These are phyloP conservation scores for Diaporthe batatas DNA, from an alignment of 2,329 filamentous ascomycete species.

Conservation along the genomic window DNA sequence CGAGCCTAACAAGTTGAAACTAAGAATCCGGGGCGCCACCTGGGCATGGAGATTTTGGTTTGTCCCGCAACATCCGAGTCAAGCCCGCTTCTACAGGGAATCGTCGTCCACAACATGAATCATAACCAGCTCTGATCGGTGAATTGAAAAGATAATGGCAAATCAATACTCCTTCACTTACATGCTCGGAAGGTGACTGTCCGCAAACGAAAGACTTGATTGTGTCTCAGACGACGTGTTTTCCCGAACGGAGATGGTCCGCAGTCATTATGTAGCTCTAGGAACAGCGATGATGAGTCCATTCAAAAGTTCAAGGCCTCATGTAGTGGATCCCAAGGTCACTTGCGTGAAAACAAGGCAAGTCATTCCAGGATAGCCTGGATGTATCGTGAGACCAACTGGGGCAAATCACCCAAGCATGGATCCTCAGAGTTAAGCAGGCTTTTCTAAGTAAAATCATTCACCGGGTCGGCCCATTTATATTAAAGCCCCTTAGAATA, in stretches of 20 bases:
- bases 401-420: not conserved
- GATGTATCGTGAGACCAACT: not conserved
- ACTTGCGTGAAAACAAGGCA: not conserved
- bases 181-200: not conserved
- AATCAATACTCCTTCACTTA: not conserved
- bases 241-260: not conserved
- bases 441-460: no score
- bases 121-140: not conserved
- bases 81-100: no score
- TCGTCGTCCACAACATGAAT: no score
- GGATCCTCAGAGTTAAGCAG: not conserved
- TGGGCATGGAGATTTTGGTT: not conserved
- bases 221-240: not conserved
- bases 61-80: not conserved
- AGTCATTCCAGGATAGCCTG: not conserved
- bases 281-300: not conserved
- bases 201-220: not conserved
- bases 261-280: not conserved
- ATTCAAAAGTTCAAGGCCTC: no score
- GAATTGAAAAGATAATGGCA: not conserved
- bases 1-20: not conserved
- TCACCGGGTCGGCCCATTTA: not conserved
- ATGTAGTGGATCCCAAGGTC: not conserved
- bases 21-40: no score
- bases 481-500: not conserved